Evolutionary conservation across 2,329 filamentous ascomycete genomes (phyloP).

Genomic region (Waltergamsia citrina): DNA sequence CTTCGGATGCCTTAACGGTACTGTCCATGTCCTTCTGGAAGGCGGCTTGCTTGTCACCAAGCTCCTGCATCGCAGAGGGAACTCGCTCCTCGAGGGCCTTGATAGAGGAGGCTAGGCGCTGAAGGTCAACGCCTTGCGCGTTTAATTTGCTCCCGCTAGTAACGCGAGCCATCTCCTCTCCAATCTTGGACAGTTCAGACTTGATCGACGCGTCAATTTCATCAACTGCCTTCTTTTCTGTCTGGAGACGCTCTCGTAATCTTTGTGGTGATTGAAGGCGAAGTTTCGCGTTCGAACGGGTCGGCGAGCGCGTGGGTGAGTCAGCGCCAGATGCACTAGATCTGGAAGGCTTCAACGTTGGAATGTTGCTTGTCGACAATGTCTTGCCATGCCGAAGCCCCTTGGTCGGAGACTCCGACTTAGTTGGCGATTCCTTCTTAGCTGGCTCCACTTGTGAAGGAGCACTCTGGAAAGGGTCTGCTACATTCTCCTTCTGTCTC

Average conservation of each 20-base stretch:
- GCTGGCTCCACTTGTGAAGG: slow-evolving; percentile 5
- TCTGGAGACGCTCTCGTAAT: slow-evolving; percentile 74
- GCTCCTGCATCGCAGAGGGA: slow-evolving; percentile 46
- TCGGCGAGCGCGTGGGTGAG: slow-evolving; percentile 15
- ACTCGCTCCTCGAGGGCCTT: slow-evolving; percentile 59
- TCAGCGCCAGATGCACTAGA: slow-evolving; percentile 15
- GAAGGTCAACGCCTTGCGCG: slow-evolving; percentile 27
- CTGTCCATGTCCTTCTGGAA: slow-evolving; percentile 64
- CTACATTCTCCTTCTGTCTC: slow-evolving; percentile 39
- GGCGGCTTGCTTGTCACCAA: slow-evolving; percentile 49
- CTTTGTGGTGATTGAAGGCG: slow-evolving; percentile 65
- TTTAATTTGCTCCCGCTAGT: slow-evolving; percentile 24
- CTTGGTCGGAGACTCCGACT: slow-evolving; percentile 13
- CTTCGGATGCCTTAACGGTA: slow-evolving; percentile 64
- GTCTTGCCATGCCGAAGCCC: slow-evolving; percentile 33
- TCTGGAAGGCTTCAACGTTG: slow-evolving; percentile 35
- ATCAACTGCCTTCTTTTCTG: slow-evolving; percentile 66
- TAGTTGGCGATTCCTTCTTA: slow-evolving; percentile 11
- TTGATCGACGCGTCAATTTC: slow-evolving; percentile 61
- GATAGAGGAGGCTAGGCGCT: slow-evolving; percentile 47
- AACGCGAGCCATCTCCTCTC: slow-evolving; percentile 63
- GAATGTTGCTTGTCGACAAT: slow-evolving; percentile 44
- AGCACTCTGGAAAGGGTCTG: slow-evolving; percentile 12
- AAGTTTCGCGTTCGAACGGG: slow-evolving; percentile 36
- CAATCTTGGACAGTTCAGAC: slow-evolving; percentile 70